Evolutionary conservation across 2,329 filamentous ascomycete genomes (phyloP).

Genomic region (Apiospora rasikravindrae): DNA sequence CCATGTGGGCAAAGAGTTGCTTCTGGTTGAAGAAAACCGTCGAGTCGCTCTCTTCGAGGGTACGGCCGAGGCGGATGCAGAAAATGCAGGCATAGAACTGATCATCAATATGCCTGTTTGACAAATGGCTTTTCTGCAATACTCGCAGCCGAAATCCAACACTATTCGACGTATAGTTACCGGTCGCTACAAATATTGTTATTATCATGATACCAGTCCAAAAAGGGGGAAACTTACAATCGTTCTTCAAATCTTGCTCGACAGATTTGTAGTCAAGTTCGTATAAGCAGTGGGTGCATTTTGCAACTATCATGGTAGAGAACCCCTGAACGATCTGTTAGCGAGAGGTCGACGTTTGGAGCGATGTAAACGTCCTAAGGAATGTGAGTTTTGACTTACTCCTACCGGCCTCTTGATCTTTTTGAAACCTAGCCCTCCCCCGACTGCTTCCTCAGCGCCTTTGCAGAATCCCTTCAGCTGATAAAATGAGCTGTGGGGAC

Average conservation of each 20-base stretch:
- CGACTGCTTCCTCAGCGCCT: constrained; percentile 55
- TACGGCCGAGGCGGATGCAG: constrained; percentile 55
- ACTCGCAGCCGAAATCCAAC: constrained; percentile 60
- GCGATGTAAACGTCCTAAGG: neutral
- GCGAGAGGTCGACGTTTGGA: neutral
- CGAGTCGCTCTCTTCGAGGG: constrained; percentile 58
- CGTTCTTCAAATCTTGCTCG: constrained; percentile 56
- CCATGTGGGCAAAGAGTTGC: constrained; percentile 58
- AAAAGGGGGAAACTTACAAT: constrained; percentile 40
- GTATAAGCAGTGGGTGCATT: constrained; percentile 58
- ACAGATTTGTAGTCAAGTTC: constrained; percentile 59
- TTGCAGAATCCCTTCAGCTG: constrained; percentile 60
- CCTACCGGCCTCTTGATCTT: constrained; percentile 56
- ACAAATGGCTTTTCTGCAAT: constrained; percentile 60
- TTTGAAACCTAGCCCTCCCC: constrained; percentile 55
- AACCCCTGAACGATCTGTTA: constrained; percentile 43
- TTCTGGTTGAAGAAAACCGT: constrained; percentile 62
- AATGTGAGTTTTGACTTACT: constrained; percentile 32
- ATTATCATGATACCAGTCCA: constrained; percentile 19
- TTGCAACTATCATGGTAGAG: constrained; percentile 50
- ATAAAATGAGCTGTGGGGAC: constrained; percentile 54
- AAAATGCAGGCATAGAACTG: constrained; percentile 61
- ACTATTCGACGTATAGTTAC: constrained; percentile 51
- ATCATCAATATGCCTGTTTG: constrained; percentile 56
- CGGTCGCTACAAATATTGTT: constrained; percentile 43